These are phyloP conservation scores for Peronospora belbahrii DNA, from an alignment of 352 stramenopile genomes.

Conservation along the genomic window DNA sequence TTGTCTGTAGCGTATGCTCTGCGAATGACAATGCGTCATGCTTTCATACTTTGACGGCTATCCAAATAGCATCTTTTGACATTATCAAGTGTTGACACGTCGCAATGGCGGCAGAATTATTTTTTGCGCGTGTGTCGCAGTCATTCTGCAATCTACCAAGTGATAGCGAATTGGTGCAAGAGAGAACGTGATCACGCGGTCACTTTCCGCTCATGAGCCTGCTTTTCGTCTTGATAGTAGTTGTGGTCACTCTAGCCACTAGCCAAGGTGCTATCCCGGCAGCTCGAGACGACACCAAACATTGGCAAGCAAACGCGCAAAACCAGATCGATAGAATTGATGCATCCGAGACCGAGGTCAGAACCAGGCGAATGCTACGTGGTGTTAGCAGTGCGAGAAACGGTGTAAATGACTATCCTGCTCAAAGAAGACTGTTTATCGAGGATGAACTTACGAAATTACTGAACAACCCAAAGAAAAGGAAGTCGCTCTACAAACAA, in stretches of 20 bases:
- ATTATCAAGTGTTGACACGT: neutral
- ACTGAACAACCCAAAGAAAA: no score
- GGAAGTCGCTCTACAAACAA: no score
- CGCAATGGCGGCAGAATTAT: neutral
- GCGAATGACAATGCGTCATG: no score
- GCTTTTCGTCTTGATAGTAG: constrained; percentile 3
- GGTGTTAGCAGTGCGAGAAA: neutral
- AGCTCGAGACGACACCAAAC: neutral
- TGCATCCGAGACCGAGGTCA: neutral
- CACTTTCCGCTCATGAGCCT: constrained; percentile 1
- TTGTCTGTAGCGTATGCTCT: no score
- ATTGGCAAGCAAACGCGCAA: neutral
- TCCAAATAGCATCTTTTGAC: neutral
- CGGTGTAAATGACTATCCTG: neutral
- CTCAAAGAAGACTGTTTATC: constrained; percentile 7
- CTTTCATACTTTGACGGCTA: no score
- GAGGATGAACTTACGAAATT: constrained; percentile 7
- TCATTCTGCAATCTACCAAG: neutral
- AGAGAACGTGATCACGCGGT: no score
- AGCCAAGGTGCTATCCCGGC: neutral
- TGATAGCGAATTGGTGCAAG: no score
- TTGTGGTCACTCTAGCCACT: neutral
- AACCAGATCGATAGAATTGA: neutral
- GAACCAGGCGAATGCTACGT: constrained; percentile 9
- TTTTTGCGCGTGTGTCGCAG: neutral